These are phyloP conservation scores for Aspergillus panamensis DNA, from an alignment of 495 filamentous ascomycete species.

Conservation along the genomic window DNA sequence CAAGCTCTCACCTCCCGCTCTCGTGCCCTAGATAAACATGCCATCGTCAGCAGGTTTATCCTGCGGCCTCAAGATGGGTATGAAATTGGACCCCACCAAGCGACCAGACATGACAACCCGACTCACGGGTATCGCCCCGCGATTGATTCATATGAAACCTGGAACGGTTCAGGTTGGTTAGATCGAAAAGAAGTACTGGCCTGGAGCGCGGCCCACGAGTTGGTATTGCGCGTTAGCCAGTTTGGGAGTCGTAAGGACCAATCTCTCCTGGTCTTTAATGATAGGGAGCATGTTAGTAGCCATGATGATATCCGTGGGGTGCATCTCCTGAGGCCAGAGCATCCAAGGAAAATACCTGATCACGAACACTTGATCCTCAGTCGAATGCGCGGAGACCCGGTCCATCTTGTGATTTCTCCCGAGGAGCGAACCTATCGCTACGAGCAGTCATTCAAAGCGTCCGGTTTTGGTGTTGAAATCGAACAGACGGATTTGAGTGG, in stretches of 20 bases:
- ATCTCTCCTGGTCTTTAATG: conserved; percentile 52
- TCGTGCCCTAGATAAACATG: conserved; percentile 57
- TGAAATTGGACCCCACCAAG: conserved; percentile 27
- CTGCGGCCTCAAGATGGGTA: conserved; percentile 37
- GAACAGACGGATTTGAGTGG: conserved; percentile 33
- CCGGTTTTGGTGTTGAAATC: conserved; percentile 27
- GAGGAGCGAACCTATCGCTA: conserved; percentile 25
- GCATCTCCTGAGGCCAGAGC: conserved; percentile 47
- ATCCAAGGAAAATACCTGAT: conserved; percentile 27
- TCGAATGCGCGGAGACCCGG: conserved; percentile 38
- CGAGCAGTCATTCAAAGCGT: conserved; percentile 34
- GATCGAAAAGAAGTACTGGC: conserved; percentile 55
- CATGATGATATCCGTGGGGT: conserved; percentile 61
- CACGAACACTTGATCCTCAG: conserved; percentile 41
- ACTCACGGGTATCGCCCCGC: conserved; percentile 62
- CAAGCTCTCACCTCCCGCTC: conserved; percentile 56
- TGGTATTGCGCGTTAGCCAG: conserved; percentile 47
- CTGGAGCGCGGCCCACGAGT: conserved; percentile 59
- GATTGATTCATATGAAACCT: conserved; percentile 58
- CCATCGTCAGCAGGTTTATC: conserved; percentile 53
- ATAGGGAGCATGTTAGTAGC: conserved; percentile 50
- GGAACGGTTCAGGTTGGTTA: conserved; percentile 49
- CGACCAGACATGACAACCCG: conserved; percentile 44
- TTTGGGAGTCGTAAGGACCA: conserved; percentile 21
- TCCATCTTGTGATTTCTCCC: conserved; percentile 35